These are phyloP conservation scores for Podospora pseudopauciseta DNA, from an alignment of 495 filamentous ascomycete genomes.

Conservation along the genomic window DNA sequence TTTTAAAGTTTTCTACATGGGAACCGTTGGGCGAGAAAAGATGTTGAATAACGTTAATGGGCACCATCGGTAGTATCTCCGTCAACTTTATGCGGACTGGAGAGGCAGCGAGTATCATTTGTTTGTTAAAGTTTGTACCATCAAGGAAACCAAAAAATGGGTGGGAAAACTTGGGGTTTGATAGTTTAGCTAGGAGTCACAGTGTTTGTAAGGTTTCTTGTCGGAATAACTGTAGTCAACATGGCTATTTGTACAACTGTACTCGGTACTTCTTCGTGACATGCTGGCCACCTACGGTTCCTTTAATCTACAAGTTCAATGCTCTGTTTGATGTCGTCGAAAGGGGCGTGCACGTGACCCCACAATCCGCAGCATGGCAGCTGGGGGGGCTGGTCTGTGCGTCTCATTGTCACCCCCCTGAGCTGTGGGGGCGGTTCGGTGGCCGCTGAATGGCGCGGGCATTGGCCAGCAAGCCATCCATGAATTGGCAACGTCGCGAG, in stretches of 20 bases:
- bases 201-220: not conserved
- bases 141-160: not conserved
- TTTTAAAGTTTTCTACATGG: no score
- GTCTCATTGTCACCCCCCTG: not conserved
- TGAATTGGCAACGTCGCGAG: constrained; percentile 40
- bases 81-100: not conserved
- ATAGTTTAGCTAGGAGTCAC: not conserved
- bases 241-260: no score
- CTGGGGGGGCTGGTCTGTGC: constrained; percentile 12
- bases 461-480: constrained; percentile 13
- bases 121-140: not conserved
- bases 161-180: not conserved
- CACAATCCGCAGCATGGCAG: not conserved
- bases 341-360: not conserved
- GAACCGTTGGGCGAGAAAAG: no score
- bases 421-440: constrained; percentile 17
- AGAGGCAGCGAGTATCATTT: not conserved
- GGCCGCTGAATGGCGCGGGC: constrained; percentile 11
- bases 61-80: not conserved
- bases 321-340: not conserved
- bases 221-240: not conserved
- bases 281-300: no score
- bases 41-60: not conserved
- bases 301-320: no score
- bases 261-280: no score